Conservation (phyloP, 805 yeast species). For the Metschnikowia chrysomelidarum region DNA sequence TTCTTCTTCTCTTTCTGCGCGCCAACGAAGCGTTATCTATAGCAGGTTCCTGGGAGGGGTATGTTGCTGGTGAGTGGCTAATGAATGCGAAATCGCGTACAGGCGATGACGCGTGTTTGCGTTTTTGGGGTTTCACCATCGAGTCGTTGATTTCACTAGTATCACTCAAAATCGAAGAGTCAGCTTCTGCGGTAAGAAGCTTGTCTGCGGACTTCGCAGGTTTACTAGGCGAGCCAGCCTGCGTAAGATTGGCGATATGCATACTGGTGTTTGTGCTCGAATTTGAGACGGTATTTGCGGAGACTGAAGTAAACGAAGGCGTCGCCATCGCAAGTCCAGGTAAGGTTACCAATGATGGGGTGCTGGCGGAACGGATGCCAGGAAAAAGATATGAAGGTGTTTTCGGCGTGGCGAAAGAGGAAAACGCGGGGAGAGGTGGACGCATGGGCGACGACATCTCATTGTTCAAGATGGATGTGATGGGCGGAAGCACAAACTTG, state of each 20-base stretch:
- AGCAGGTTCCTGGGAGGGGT: conserved; percentile 74
- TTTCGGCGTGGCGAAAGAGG: conserved; percentile 22
- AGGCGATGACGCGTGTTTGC: conserved; percentile 19
- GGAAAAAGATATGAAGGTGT: conserved; percentile 16
- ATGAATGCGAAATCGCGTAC: conserved; percentile 71
- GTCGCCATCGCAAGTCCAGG: background rate
- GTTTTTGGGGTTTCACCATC: conserved; percentile 24
- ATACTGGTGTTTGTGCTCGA: no score
- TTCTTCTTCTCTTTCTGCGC: conserved; percentile 92
- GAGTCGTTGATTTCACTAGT: conserved; percentile 12
- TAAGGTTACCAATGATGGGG: conserved; percentile 7
- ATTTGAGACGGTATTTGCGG: no score
- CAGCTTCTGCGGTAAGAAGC: background rate
- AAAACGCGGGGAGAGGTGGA: conserved; percentile 30
- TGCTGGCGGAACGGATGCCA: conserved; percentile 6
- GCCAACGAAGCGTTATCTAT: conserved; percentile 92
- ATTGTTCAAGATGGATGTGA: conserved; percentile 31
- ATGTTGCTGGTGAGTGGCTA: conserved; percentile 88
- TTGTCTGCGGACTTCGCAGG: background rate
- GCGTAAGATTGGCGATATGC: no score
- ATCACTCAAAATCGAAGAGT: no score
- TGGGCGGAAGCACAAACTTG: conserved; percentile 36
- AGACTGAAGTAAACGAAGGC: no score
- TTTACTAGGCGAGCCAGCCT: no score
- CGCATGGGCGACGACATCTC: conserved; percentile 15